A percentile compares a stretch with the other conserved stretches of the same genome.
Conservation (phyloP, 1,139 yeast species). For the Sugiyamaella castrensis region DNA sequence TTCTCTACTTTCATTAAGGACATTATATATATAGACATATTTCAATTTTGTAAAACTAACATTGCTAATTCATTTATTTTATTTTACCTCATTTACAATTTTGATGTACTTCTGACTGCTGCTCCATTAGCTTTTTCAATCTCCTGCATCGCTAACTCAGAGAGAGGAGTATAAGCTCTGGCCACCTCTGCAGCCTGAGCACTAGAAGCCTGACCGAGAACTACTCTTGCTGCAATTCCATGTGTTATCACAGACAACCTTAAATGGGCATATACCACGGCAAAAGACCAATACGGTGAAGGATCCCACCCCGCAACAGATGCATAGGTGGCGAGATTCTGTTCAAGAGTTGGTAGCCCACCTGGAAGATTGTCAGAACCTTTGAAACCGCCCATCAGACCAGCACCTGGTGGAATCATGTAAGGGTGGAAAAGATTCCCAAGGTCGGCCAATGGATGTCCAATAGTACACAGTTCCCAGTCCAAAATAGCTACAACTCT, state of each 20-base stretch:
- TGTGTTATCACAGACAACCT: constrained; percentile 62
- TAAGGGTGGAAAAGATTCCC: constrained; percentile 61
- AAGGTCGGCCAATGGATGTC: constrained; percentile 64
- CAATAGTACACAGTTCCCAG: constrained; percentile 69
- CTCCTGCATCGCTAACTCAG: constrained; percentile 38
- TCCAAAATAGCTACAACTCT: constrained; percentile 58
- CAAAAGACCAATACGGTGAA: constrained; percentile 48
- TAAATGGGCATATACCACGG: constrained; percentile 57
- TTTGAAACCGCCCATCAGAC: constrained; percentile 13
- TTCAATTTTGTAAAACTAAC: not conserved
- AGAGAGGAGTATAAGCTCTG: constrained; percentile 45
- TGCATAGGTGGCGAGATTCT: constrained; percentile 28
- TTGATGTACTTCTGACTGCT: not conserved
- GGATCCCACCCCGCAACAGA: constrained; percentile 36
- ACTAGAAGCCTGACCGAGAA: constrained; percentile 58
- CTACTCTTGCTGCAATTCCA: constrained; percentile 63
- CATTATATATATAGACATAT: not conserved
- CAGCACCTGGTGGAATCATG: constrained; percentile 42
- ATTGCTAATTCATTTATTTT: constrained; percentile 1
- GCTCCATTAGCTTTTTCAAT: constrained; percentile 19
- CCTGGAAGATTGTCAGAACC: constrained; percentile 19
- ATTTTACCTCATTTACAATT: too few relatives aligned
- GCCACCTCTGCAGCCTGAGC: constrained; percentile 52
- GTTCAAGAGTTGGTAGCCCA: constrained; percentile 32
- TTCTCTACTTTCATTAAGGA: too few relatives aligned